These are phyloP conservation scores for Talaromyces atroroseus DNA, from an alignment of 2,329 filamentous ascomycete species.

Conservation along the genomic window DNA sequence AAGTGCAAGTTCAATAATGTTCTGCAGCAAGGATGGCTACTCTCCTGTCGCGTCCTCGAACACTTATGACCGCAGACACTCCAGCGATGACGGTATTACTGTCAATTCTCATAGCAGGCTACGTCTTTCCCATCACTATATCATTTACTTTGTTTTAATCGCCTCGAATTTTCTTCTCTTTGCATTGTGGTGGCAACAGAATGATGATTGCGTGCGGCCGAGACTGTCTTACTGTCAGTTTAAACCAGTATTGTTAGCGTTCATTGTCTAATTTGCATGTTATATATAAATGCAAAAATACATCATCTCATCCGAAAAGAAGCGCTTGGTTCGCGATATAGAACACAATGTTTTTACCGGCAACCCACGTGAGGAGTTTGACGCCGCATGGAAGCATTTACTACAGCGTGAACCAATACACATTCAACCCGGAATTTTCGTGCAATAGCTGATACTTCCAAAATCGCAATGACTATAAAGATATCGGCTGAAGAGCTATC, in stretches of 20 bases:
- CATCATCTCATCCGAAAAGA: background rate
- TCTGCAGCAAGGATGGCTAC: too few relatives aligned
- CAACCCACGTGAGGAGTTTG: constrained; percentile 1
- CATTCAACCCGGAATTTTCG: too few relatives aligned
- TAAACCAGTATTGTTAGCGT: too few relatives aligned
- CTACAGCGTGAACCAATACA: background rate
- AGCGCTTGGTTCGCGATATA: background rate
- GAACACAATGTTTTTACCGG: background rate
- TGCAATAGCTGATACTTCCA: background rate
- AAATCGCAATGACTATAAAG: constrained; percentile 4
- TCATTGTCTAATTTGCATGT: too few relatives aligned
- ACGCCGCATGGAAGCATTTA: constrained; percentile 3
- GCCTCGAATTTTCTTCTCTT: background rate
- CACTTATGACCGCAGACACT: too few relatives aligned
- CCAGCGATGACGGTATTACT: too few relatives aligned
- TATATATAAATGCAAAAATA: background rate
- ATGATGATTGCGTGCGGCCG: background rate
- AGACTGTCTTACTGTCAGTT: background rate
- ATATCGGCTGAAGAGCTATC: constrained; percentile 5
- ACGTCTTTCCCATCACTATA: too few relatives aligned
- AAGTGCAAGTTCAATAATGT: too few relatives aligned
- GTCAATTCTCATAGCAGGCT: too few relatives aligned
- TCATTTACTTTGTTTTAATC: background rate
- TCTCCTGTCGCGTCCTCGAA: too few relatives aligned
- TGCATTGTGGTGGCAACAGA: background rate